Evolutionary conservation across 2,329 filamentous ascomycete species (phyloP), one percentile per base, ranked within the genome.

Genomic region (Xylogone sp.): DNA sequence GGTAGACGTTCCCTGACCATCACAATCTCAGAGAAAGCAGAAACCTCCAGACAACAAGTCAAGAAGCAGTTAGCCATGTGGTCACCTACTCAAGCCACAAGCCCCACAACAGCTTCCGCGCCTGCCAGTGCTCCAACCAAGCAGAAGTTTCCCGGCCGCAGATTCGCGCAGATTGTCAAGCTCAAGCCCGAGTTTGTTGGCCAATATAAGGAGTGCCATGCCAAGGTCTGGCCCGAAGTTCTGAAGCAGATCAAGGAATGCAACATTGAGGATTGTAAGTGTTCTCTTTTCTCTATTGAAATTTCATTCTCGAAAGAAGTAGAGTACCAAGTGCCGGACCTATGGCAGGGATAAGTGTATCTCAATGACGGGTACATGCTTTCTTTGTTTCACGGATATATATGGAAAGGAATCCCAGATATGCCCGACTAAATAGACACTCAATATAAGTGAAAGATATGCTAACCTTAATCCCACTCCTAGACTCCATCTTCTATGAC

Each of bases 161-260:
- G 86, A 53, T 78, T 90, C 59, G 87, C 79, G 39, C 88, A 91
- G 68, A 86, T 90, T 57, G 77, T 92, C 49, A 84, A 82, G 64
- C 77, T 93, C 51, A 87, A 84, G 69, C 81, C 82, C 12, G 81
- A 86, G 56, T 79, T 74, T 55, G 71, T 87, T 13, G 77, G 79
- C 20, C 79, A 83, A 57, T 93, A 92, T 72, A 91, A 89, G 67
- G 77, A 84, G 61, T 84, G 82, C 56, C 88, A 92, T 64, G 83
- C 82, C 6, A 77, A 76, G 3, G 86, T 90, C 1, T 93, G 88
- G 88, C 87, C 87, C 5, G 86, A 88, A 60, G 87, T 94, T 1
- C 70, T 89, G 29, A 77, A 82, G 66, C 86, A 90, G 70, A 91
- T 93, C 63, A 83, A 84, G 65, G 81, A 84, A 42, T 88, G 84